Percentiles rank a stretch among this genome's conserved stretches.
Evolutionary conservation across 768 basidiomycete genomes (phyloP).

Genomic region (Rhizopogon vulgaris): DNA sequence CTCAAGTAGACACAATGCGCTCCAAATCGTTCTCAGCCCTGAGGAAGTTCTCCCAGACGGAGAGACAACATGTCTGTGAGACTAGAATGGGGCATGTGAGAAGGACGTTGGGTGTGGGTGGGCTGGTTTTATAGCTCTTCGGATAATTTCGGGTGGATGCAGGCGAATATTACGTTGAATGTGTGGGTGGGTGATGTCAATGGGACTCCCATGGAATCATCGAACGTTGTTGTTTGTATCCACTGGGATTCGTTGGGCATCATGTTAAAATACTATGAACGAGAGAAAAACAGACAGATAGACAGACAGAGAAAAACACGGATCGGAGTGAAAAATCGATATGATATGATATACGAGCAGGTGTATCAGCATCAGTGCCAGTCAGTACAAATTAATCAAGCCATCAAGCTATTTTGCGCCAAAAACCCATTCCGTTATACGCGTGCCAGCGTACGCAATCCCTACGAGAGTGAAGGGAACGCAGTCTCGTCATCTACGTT

Average conservation of each 20-base stretch:
- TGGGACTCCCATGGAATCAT: too few relatives aligned
- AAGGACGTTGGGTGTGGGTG: background rate
- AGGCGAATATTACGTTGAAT: background rate
- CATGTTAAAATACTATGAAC: slow-evolving; percentile 3
- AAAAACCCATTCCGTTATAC: slow-evolving; percentile 1
- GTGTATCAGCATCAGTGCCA: background rate
- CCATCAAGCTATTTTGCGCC: slow-evolving; percentile 2
- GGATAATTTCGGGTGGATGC: background rate
- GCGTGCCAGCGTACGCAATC: slow-evolving; percentile 1
- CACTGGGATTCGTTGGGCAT: background rate
- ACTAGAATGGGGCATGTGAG: slow-evolving; percentile 17
- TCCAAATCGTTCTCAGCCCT: slow-evolving; percentile 13
- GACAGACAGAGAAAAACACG: background rate
- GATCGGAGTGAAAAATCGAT: background rate
- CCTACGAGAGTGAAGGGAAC: slow-evolving; percentile 79
- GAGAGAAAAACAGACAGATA: background rate
- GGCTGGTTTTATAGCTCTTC: background rate
- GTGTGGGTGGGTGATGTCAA: too few relatives aligned
- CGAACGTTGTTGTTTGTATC: background rate
- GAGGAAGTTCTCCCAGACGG: slow-evolving; percentile 24
- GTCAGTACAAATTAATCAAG: background rate
- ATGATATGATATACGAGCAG: slow-evolving; percentile 1
- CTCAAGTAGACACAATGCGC: background rate
- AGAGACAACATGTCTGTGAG: slow-evolving; percentile 7
- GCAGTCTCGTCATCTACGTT: slow-evolving; percentile 80